A percentile compares a stretch with the other conserved stretches of the same genome.
phyloP scores from a whole-genome alignment of 352 stramenopile genomes.

The Globisporangium polare region DNA sequence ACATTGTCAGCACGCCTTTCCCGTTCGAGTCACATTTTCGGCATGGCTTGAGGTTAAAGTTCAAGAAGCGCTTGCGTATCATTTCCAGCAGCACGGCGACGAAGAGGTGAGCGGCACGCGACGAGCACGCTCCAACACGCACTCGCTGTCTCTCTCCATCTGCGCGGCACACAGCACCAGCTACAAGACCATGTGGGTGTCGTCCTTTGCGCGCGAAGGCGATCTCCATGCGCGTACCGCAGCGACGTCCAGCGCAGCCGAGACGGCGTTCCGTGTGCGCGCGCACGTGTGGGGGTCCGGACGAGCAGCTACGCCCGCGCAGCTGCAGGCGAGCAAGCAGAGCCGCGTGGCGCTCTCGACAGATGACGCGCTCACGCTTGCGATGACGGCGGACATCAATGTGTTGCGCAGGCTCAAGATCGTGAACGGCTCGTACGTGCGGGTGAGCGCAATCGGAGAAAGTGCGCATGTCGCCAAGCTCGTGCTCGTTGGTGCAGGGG shows the following conservation, averaged over 20 bases:
- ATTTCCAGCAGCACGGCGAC: slow-evolving; percentile 3
- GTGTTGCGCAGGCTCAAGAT: slow-evolving; percentile 39
- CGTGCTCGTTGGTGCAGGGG: slow-evolving; percentile 15
- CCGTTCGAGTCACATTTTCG: not conserved
- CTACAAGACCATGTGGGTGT: slow-evolving; percentile 41
- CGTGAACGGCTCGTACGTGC: slow-evolving; percentile 52
- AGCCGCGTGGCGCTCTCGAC: slow-evolving; percentile 4
- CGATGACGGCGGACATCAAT: slow-evolving; percentile 31
- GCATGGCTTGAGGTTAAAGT: slow-evolving; percentile 10
- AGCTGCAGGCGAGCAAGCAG: not conserved
- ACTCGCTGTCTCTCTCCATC: not conserved
- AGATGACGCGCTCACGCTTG: slow-evolving; percentile 31
- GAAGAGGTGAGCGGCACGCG: not conserved
- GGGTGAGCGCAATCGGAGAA: slow-evolving; percentile 15
- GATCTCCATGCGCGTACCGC: not conserved
- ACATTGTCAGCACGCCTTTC: not conserved
- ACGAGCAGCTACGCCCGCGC: not conserved
- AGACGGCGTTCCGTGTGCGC: slow-evolving; percentile 14
- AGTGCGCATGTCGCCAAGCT: slow-evolving; percentile 33
- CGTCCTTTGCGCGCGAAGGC: slow-evolving; percentile 33
- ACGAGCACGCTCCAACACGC: not conserved
- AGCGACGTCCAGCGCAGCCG: not conserved
- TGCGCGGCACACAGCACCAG: slow-evolving; percentile 3
- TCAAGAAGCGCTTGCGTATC: slow-evolving; percentile 31
- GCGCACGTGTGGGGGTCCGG: slow-evolving; percentile 33